phyloP scores from a whole-genome alignment of 305 asterid species.

The Coffea humblotiana region DNA sequence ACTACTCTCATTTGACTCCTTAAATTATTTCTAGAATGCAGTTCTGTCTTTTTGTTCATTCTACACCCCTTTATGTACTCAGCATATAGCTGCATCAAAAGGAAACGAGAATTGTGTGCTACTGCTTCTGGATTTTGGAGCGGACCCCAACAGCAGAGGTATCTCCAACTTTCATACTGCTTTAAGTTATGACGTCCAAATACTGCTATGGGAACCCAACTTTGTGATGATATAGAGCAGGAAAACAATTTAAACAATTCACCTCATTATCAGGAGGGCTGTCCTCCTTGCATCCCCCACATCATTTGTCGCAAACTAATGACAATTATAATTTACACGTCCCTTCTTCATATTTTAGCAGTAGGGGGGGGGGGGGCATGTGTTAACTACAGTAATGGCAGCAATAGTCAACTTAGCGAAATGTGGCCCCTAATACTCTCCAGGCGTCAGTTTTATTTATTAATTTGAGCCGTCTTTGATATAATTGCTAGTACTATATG shows the following conservation, averaged over 20 bases:
- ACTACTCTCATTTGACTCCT: neutral
- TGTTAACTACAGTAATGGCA: neutral
- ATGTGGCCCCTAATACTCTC: neutral
- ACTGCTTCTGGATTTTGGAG: constrained; percentile 78
- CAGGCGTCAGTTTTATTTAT: neutral
- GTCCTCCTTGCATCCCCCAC: neutral
- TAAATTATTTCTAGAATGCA: neutral
- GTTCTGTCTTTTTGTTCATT: constrained; percentile 13
- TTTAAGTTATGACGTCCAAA: neutral
- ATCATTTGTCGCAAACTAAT: neutral
- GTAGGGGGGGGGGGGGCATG: too few relatives aligned
- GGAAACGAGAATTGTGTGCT: constrained; percentile 67
- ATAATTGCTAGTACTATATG: neutral
- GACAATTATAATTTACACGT: neutral
- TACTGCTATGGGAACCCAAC: neutral
- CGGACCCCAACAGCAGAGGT: constrained; percentile 82
- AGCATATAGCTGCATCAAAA: constrained; percentile 84
- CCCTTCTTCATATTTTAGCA: neutral
- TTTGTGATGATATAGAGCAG: neutral
- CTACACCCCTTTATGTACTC: constrained; percentile 23
- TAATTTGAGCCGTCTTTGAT: neutral
- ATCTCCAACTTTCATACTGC: neutral
- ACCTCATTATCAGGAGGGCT: neutral
- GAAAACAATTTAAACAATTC: neutral
- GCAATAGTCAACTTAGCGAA: neutral